Percentiles rank a stretch among this genome's conserved stretches.
Conservation (phyloP, 257 asterid species). For the Forsythia viridissima region DNA sequence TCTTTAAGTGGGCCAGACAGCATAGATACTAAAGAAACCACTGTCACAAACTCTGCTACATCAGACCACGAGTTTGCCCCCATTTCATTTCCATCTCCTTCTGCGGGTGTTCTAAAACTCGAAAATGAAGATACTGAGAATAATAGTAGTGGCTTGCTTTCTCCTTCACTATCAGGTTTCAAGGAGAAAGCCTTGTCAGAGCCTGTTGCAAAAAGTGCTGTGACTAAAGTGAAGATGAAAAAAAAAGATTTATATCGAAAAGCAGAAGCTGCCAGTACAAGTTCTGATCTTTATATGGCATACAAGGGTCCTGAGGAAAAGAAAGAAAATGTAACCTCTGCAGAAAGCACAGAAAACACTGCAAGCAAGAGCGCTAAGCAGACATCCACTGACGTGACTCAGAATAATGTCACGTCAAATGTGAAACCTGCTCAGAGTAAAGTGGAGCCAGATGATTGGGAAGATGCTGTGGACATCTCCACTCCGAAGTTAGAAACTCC, state of each 20-base stretch:
- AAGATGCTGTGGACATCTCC: constrained; percentile 26
- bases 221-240: constrained; percentile 20
- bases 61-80: constrained; percentile 25
- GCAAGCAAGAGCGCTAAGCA: constrained; percentile 8
- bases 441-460: constrained; percentile 33
- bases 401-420: constrained; percentile 15
- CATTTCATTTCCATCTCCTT: constrained; percentile 23
- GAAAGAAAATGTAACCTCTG: constrained; percentile 16
- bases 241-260: constrained; percentile 25
- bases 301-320: constrained; percentile 30
- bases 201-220: constrained; percentile 20
- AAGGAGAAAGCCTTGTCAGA: constrained; percentile 36
- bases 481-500: constrained; percentile 18
- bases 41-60: constrained; percentile 16
- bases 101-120: constrained; percentile 21
- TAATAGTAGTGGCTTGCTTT: constrained; percentile 7
- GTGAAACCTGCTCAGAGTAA: constrained; percentile 21
- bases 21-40: constrained; percentile 24
- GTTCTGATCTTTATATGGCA: constrained; percentile 26
- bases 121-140: constrained; percentile 30
- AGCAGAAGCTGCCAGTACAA: constrained; percentile 29
- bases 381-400: constrained; percentile 12
- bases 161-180: constrained; percentile 11
- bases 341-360: constrained; percentile 24
- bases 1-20: constrained; percentile 10